Base-by-base conservation (phyloP, 257 asterid genomes). In the Orobanche coerulescens region DNA sequence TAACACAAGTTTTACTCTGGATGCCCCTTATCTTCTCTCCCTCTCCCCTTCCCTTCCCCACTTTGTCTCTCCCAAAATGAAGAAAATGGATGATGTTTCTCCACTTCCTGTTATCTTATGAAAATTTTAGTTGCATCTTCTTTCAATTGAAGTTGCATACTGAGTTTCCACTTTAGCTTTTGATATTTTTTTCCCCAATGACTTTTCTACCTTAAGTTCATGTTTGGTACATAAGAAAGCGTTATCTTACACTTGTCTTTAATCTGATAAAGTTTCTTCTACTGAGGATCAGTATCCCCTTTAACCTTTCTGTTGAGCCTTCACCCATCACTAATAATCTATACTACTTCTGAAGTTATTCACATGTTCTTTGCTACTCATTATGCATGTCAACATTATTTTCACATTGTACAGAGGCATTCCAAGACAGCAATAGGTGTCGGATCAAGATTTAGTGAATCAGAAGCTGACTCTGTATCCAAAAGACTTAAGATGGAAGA, bases 401-500 rank as follows among this genome's bases (percentile, higher is more conserved):
- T 10, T 66, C 33, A 22, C 50, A 42, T 66, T 72, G 67, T 20
- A 10, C 80, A 78, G 89, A 82, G 79, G 59, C 84, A 74, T 61
- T 73, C 76, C 11, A 88, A 81, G 75, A 43, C 87, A 67, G 69
- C 78, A 62, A 54, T 72, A 71, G 78, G 79, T 49, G 73, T 56
- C 73, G 96, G 92, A 57, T 66, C 87, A 61, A 82, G 92, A 71
- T 82, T 70, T 70, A 70, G 57, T 56, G 95, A 83, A 57, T 62
- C 84, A 31, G 97, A 90, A 68, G 66, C 50, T 69, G 95, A 83
- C 73, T 55, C 78, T 30, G 68, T 74, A 70, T 47, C 88, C 18
- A 84, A 79, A 71, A 79, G 83, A 64, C 80, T 69, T 71, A 87
- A 80, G 86, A 54, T 62, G 65, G 90, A 87, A 23, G 95, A 84